Base-by-base conservation (phyloP, 768 basidiomycete species). In the Auricularia sp. region DNA sequence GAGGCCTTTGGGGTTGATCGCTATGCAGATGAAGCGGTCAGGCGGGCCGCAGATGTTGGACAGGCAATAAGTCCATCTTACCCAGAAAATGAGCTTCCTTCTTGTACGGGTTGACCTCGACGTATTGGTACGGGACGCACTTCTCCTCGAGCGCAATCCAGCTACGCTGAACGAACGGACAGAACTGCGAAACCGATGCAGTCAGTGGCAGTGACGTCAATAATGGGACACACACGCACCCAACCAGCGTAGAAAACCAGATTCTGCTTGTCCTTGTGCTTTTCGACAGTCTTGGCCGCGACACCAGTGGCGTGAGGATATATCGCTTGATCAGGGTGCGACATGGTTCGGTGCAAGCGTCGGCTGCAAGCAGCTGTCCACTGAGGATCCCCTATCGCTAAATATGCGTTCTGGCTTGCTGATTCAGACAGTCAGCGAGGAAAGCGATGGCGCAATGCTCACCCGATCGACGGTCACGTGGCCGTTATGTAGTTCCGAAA, bases 111-210 rank as follows among this genome's bases (percentile, higher is more conserved):
- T 87, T 86, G 23, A 84, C 79, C 70, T 87, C 84, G 65, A 80
- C 80, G 71, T 86, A 87, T 66, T 86, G 84, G 69, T 88, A 89
- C 1, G 83, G 82, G 35, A 88, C 82, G 0, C 81, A 80, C 63
- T 79, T 82, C 70, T 88, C 87, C 70, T 90, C 86, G 3, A 89
- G 76, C 0, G 81, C 73, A 62, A 88, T 84, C 88, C 87, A 89
- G 12, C 77, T 76, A 10, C 87, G 78, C 70, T 73, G 73, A 18
- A 75, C 74, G 68, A 73, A 74, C 2, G 72, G 69, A 61, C 70
- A 69, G 47, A 64, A 69, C 66, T 66, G 58, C 29, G 29, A 29
- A 29, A 29, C 29, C 29, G 10, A 3, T 5, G 29, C 47, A 10
- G 6, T 0, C n/a, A 35, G n/a, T 58, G 14, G 34, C 35, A 7